Percentiles rank a stretch among this genome's conserved stretches.
phyloP scores from a whole-genome alignment of 306 rosid species.

The Fragaria iinumae region DNA sequence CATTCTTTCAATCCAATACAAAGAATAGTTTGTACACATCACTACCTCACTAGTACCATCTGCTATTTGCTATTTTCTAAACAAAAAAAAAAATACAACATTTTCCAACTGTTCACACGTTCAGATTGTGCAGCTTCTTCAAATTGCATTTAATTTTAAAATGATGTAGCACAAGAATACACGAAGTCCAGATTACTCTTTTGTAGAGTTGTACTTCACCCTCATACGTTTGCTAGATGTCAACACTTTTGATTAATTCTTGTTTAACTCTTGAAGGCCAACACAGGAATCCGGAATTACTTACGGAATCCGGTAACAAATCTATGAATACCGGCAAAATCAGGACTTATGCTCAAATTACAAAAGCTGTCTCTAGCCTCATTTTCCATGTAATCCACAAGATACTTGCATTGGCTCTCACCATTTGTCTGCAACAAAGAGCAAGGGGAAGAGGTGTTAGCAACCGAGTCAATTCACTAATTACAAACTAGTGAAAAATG shows the following conservation, averaged over 20 bases:
- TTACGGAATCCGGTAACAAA: slow-evolving; percentile 66
- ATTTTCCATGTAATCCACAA: slow-evolving; percentile 60
- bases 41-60: not conserved
- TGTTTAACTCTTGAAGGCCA: not conserved
- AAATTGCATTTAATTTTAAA: not conserved
- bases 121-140: not conserved
- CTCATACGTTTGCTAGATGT: not conserved
- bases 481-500: not conserved
- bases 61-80: not conserved
- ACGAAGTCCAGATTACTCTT: too few species aligned
- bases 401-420: slow-evolving; percentile 67
- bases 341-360: slow-evolving; percentile 50
- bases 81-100: not conserved
- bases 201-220: not conserved
- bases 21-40: not conserved
- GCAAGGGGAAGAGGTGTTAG: slow-evolving; percentile 22
- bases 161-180: not conserved
- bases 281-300: slow-evolving; percentile 2
- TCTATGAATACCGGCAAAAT: slow-evolving; percentile 70
- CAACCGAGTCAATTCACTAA: not conserved
- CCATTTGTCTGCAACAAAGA: slow-evolving; percentile 72
- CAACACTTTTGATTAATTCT: not conserved
- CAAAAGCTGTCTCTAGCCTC: slow-evolving; percentile 46
- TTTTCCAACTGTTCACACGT: not conserved
- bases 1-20: not conserved